Base-by-base conservation (phyloP, 306 rosid genomes). In the Rubus parviflorus region DNA sequence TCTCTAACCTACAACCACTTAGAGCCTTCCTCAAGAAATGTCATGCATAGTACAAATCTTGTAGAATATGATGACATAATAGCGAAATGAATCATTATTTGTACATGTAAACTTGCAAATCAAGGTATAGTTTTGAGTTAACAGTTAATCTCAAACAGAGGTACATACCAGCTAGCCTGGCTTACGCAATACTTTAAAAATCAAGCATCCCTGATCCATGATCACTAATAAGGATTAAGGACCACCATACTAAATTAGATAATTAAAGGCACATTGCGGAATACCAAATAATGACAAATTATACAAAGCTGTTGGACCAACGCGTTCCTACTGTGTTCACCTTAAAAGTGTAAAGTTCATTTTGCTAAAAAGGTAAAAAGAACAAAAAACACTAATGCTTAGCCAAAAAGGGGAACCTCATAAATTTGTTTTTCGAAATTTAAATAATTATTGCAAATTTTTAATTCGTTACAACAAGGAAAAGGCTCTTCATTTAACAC, bases 141-240 rank as follows among this genome's bases (percentile, higher is more conserved):
- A 40, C 77, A 60, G 43, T 6, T 78, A 51, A 51, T 17, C 57
- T 47, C 30, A 73, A 69, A 48, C 22, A 17, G 15, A 47, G 5
- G 42, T 69, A 22, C 81, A 46, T 56, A n/a, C 70, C 51, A 46
- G 63, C 41, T 54, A 42, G 42, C 63, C 81, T 41, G 53, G 65
- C 62, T 9, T n/a, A 22, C 52, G 30, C 37, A 70, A 57, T 47
- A 58, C 52, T 22, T 49, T 3, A 76, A 49, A 72, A 49, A 72
- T 52, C 16, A 72, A 77, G 53, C 68, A 72, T 37, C 69, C 61
- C 30, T 69, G 66, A 61, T 61, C 73, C 58, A 25, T 13, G 57
- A 25, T 75, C 41, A 23, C 37, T 38, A 40, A 71, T 43, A 54
- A 45, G 46, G 61, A 46, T 38, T 43, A 54, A 45, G 46, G 61